These are phyloP conservation scores for Tetrahymena thermophila DNA, from an alignment of 73 alveolate species.

Conservation along the genomic window DNA sequence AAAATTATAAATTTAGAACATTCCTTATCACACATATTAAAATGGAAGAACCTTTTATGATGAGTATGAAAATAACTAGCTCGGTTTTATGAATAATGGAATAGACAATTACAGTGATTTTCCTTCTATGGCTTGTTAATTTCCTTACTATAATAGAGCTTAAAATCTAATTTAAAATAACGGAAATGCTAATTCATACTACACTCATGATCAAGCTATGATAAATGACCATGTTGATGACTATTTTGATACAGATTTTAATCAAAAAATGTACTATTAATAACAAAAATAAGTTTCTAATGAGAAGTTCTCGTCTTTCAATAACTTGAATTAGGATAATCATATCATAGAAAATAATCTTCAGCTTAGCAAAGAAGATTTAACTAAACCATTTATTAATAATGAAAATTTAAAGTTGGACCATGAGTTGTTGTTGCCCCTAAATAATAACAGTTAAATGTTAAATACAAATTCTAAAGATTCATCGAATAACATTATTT, in stretches of 20 bases:
- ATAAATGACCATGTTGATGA: neutral
- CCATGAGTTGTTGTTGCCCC: neutral
- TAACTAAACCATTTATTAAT: neutral
- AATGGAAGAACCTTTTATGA: neutral
- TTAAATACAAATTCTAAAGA: too few relatives aligned
- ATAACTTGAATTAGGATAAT: neutral
- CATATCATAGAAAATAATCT: neutral
- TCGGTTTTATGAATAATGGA: neutral
- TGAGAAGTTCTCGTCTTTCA: neutral
- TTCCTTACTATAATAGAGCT: neutral
- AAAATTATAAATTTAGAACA: too few relatives aligned
- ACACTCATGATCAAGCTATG: neutral
- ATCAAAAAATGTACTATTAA: neutral
- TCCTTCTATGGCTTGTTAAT: too few relatives aligned
- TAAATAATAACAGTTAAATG: too few relatives aligned
- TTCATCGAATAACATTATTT: too few relatives aligned
- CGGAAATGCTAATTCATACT: neutral
- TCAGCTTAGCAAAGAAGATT: neutral
- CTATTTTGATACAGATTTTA: neutral
- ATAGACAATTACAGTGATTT: neutral
- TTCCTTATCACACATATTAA: neutral
- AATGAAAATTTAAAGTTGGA: neutral
- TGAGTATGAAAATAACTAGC: neutral
- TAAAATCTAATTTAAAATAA: too few relatives aligned
- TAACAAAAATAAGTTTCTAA: neutral